These are phyloP conservation scores for Penstemon davidsonii DNA, from an alignment of 257 asterid species.

Conservation along the genomic window DNA sequence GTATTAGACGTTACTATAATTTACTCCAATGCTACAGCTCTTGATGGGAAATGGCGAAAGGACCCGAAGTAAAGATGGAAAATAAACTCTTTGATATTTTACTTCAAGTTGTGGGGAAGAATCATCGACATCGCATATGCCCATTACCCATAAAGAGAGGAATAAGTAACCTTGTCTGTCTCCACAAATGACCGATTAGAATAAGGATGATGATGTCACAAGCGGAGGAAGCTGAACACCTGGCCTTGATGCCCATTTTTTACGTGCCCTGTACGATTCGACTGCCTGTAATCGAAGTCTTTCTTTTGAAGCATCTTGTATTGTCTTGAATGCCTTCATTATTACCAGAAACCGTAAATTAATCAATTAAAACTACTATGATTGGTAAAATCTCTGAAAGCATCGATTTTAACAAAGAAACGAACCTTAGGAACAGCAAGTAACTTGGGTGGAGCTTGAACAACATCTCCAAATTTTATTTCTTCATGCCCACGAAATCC, in stretches of 20 bases:
- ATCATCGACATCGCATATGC: not conserved
- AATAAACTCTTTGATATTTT: not conserved
- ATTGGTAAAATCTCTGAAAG: not conserved
- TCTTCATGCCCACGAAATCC: constrained; percentile 63
- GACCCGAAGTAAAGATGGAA: not conserved
- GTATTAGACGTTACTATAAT: no score
- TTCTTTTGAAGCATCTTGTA: constrained; percentile 72
- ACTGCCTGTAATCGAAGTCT: constrained; percentile 86
- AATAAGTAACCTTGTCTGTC: not conserved
- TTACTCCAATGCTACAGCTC: no score
- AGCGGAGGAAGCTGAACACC: constrained; percentile 67
- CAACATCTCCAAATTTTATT: constrained; percentile 84
- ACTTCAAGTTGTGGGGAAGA: not conserved
- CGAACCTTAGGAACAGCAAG: constrained; percentile 73
- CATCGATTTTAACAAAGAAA: not conserved
- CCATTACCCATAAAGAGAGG: not conserved
- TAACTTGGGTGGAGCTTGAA: constrained; percentile 88
- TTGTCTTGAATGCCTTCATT: constrained; percentile 53
- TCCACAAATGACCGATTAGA: not conserved
- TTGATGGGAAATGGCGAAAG: not conserved
- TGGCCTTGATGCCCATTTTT: constrained; percentile 86
- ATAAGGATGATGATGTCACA: constrained; percentile 35
- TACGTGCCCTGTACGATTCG: constrained; percentile 78
- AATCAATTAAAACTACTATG: not conserved
- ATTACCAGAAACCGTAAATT: constrained; percentile 17